These are phyloP conservation scores for Sambucus nigra DNA, from an alignment of 129 eudicot genomes.

Conservation along the genomic window DNA sequence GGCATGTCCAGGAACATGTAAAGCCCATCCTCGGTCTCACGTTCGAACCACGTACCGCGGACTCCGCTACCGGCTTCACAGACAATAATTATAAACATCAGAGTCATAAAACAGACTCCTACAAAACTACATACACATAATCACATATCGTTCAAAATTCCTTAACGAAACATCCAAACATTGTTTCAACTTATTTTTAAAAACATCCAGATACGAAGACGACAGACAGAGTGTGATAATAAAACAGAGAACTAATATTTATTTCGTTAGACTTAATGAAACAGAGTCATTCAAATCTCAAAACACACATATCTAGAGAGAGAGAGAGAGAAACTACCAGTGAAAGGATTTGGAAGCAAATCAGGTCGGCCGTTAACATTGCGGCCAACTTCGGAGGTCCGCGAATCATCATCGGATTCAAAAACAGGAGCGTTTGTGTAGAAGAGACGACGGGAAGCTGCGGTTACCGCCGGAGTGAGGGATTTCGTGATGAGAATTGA, in stretches of 20 bases:
- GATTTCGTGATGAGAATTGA: constrained; percentile 16
- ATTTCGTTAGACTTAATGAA: too few species aligned
- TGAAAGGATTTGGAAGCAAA: constrained; percentile 18
- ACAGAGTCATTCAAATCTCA: too few species aligned
- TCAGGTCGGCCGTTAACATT: constrained; percentile 9
- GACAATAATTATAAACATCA: too few species aligned
- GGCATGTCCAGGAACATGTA: constrained; percentile 30
- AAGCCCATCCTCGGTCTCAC: constrained; percentile 26
- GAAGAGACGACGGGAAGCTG: constrained; percentile 17
- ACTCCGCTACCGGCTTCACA: neutral
- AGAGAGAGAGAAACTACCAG: constrained; percentile 24
- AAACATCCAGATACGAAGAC: too few species aligned
- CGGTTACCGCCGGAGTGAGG: constrained; percentile 10
- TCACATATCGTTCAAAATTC: too few species aligned
- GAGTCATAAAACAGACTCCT: too few species aligned
- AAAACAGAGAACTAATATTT: too few species aligned
- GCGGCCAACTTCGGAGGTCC: constrained; percentile 6
- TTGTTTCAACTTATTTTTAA: too few species aligned
- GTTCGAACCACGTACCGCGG: constrained; percentile 15
- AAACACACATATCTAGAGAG: too few species aligned
- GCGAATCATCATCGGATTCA: constrained; percentile 20
- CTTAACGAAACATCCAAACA: too few species aligned
- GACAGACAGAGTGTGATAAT: too few species aligned
- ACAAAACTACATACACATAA: too few species aligned
- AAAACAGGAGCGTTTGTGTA: constrained; percentile 21